Conservation (phyloP, 208 protist genomes). For the Giardia duodenalis region DNA sequence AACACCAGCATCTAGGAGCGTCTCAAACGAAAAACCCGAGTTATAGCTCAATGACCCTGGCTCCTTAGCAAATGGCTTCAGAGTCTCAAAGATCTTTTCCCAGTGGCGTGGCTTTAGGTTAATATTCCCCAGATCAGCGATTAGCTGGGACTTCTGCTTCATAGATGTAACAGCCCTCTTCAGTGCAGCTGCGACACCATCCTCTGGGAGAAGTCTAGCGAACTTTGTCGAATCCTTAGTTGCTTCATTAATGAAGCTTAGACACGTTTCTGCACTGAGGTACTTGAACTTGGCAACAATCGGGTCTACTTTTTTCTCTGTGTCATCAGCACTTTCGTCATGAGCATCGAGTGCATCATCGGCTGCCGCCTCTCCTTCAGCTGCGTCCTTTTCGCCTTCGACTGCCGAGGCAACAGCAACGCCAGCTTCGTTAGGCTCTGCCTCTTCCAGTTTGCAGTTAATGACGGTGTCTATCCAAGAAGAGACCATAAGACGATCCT, state of each 20-base stretch:
- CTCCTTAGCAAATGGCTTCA: conserved; percentile 10
- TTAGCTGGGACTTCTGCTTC: conserved; percentile 34
- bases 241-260: background rate
- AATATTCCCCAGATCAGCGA: conserved; percentile 44
- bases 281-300: background rate
- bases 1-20: background rate
- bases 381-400: background rate
- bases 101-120: conserved; percentile 53
- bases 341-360: background rate
- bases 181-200: background rate
- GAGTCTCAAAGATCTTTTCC: conserved; percentile 42
- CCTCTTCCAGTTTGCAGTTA: too few species aligned
- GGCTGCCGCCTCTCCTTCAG: background rate
- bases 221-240: conserved; percentile 17
- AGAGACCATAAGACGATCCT: background rate
- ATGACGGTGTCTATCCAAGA: background rate
- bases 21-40: conserved; percentile 54
- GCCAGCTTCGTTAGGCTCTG: background rate
- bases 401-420: background rate
- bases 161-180: conserved; percentile 25
- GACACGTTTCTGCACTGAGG: background rate
- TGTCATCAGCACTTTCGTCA: conserved; percentile 2
- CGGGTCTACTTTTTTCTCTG: background rate
- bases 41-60: conserved; percentile 41
- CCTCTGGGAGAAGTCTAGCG: background rate